Evolutionary conservation across 495 filamentous ascomycete genomes (phyloP).

Genomic region (Tricharina praecox): DNA sequence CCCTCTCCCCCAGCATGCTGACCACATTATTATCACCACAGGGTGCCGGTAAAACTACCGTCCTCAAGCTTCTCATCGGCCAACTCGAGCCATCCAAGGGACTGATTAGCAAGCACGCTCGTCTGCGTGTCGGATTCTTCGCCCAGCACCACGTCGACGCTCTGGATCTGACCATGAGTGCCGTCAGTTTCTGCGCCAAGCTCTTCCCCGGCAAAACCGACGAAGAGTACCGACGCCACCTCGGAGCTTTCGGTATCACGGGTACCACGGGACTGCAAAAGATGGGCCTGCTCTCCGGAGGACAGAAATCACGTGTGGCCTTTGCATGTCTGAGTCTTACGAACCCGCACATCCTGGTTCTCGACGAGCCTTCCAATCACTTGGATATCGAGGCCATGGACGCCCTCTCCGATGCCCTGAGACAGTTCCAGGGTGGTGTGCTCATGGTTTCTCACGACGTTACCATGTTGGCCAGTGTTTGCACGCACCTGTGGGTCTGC

Average conservation of each 20-base stretch:
- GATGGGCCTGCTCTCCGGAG: constrained; percentile 86
- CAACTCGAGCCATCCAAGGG: constrained; percentile 62
- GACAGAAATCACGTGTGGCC: constrained; percentile 94
- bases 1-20: neutral
- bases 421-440: constrained; percentile 80
- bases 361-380: constrained; percentile 97
- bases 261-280: constrained; percentile 93
- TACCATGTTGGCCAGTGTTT: constrained; percentile 94
- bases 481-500: constrained; percentile 88
- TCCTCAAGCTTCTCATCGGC: constrained; percentile 84
- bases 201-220: constrained; percentile 77
- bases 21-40: neutral
- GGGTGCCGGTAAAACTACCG: constrained; percentile 93
- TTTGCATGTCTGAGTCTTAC: constrained; percentile 85
- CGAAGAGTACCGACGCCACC: constrained; percentile 89
- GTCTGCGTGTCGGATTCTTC: constrained; percentile 86
- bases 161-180: constrained; percentile 69
- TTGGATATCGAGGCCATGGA: constrained; percentile 99
- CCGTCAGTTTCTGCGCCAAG: constrained; percentile 91
- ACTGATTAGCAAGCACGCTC: constrained; percentile 68
- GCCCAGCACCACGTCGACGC: constrained; percentile 98
- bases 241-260: constrained; percentile 96
- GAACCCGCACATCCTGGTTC: constrained; percentile 91
- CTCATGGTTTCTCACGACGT: constrained; percentile 99
- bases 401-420: constrained; percentile 66